Evolutionary conservation across 768 basidiomycete species (phyloP), one percentile per base, ranked within the genome.

Genomic region (Pleurotus tuoliensis): DNA sequence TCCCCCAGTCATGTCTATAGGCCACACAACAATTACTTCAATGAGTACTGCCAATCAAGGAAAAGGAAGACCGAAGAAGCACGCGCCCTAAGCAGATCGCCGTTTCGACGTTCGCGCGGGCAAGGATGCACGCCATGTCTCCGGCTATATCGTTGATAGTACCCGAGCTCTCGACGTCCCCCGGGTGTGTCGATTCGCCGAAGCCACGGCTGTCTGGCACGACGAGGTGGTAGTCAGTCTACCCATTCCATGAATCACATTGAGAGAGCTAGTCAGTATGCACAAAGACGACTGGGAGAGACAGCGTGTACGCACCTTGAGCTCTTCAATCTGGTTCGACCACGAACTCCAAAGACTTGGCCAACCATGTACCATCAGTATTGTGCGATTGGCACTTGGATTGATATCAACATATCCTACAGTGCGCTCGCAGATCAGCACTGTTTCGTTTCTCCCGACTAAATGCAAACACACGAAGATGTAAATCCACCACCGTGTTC

Each of bases 361-460:
- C 89, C 89, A 91, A 3, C 89, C 89, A 62, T 91, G 89, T 0
- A 90, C 82, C 76, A 91, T 77, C 27, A 91, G 47, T 2, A 90
- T 69, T 0, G 83, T 80, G 12, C 68, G 73, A 24, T 77, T 67
- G 3, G 81, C 81, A 0, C 56, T 59, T 8, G 83, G 76, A 59
- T 89, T 88, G 57, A 89, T 63, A 40, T 90, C 79, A 20, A 83
- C 78, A 63, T 89, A 90, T 59, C 78, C 87, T 87, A 58, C 24
- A 6, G 12, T 24, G 30, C 30, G 8, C 30, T 34, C 30, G 30
- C 11, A 11, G 7, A 34, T 34, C 11, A 34, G 30, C 11, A 3
- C 8, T 11, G 30, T 11, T 34, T 34, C 11, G 30, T 9, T 34
- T 34, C 30, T 34, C 11, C 9, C 9, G 2, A 4, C 11, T 34